phyloP scores from a whole-genome alignment of 1,139 yeast genomes.

The Blastobotrys aristatus region DNA sequence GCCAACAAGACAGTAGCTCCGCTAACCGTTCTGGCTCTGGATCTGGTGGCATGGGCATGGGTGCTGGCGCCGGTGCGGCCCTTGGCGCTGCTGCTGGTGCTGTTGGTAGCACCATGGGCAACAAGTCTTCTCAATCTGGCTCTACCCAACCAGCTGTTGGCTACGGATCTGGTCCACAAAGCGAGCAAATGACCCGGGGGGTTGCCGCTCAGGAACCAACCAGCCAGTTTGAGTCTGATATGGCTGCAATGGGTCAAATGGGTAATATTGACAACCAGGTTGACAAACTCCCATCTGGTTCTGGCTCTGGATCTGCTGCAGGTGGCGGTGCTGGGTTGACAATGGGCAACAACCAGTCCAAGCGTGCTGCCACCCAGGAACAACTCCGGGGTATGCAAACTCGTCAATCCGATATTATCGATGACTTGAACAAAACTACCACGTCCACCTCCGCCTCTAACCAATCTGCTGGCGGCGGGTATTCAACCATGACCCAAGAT shows the following conservation, averaged over 20 bases:
- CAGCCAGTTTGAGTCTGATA: background rate
- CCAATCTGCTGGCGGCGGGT: background rate
- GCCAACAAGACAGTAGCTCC: background rate
- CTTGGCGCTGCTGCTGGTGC: constrained; percentile 16
- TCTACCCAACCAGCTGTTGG: background rate
- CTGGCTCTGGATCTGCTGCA: background rate
- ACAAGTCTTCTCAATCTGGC: background rate
- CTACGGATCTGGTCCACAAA: background rate
- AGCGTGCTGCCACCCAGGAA: background rate
- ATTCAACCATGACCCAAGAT: background rate
- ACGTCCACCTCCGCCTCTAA: background rate
- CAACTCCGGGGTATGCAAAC: background rate
- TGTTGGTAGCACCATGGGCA: constrained; percentile 4
- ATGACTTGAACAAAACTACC: background rate
- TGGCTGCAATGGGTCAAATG: background rate
- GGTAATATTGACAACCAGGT: background rate
- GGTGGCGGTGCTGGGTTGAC: background rate
- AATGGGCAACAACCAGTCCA: background rate
- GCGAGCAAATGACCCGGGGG: background rate
- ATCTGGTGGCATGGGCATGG: background rate
- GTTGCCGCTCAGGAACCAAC: background rate
- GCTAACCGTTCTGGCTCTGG: background rate
- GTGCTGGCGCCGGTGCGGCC: constrained; percentile 15
- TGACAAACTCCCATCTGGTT: background rate
- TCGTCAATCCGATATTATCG: background rate